Conservation (phyloP, 192 early-diverging fungal genomes). For the Podila horticola region DNA sequence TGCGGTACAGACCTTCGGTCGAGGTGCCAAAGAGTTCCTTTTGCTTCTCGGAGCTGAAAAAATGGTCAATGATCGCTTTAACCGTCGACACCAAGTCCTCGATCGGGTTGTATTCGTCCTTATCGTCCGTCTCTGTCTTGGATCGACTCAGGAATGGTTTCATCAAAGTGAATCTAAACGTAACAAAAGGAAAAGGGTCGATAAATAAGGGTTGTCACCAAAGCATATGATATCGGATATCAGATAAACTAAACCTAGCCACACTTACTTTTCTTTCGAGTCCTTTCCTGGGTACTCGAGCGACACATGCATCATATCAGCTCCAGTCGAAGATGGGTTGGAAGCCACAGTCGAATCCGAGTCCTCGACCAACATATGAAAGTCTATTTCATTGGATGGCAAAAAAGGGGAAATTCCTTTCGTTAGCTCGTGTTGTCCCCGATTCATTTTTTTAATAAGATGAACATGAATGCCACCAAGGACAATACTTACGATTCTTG, state of each 20-base stretch:
- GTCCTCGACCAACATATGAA: constrained; percentile 48
- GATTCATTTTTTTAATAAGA: background rate
- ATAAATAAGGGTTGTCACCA: background rate
- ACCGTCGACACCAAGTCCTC: constrained; percentile 82
- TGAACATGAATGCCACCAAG: background rate
- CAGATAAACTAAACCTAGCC: constrained; percentile 6
- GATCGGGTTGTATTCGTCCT: constrained; percentile 86
- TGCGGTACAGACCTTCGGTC: constrained; percentile 73
- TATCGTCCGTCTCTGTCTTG: constrained; percentile 58
- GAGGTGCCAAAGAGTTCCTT: constrained; percentile 69
- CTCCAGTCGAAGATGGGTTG: constrained; percentile 43
- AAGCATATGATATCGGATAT: constrained; percentile 48
- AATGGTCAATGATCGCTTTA: constrained; percentile 72
- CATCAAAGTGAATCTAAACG: constrained; percentile 55
- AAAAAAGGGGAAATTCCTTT: background rate
- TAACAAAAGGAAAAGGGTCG: background rate
- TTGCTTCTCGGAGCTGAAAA: constrained; percentile 58
- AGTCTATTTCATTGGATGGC: constrained; percentile 11
- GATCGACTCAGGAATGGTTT: constrained; percentile 55
- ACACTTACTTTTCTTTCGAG: constrained; percentile 47
- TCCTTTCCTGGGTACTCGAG: constrained; percentile 56
- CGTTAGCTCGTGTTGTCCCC: background rate
- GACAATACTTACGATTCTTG: constrained; percentile 55
- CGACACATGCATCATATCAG: constrained; percentile 41
- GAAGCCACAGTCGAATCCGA: constrained; percentile 52